Evolutionary conservation across 805 yeast species (phyloP).

Genomic region (Phaffomyces antillensis): DNA sequence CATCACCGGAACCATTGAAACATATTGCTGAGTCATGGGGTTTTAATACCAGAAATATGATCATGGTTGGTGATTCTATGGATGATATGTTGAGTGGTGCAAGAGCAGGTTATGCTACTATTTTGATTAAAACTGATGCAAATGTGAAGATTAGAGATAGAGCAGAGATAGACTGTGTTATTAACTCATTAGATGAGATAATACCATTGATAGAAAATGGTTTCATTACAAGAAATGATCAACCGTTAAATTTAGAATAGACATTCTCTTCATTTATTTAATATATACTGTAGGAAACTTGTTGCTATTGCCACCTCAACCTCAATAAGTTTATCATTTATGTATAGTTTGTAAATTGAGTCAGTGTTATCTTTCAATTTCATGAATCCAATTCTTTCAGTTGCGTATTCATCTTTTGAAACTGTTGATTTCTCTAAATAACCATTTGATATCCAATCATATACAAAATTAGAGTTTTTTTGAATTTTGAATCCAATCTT

Average conservation of each 20-base stretch:
- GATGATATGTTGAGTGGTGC: slow-evolving; percentile 64
- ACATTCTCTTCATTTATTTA: background rate
- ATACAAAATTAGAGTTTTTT: slow-evolving; percentile 7
- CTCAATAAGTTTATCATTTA: slow-evolving; percentile 13
- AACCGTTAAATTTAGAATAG: background rate
- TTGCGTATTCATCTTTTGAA: slow-evolving; percentile 4
- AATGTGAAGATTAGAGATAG: slow-evolving; percentile 38
- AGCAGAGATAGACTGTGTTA: slow-evolving; percentile 20
- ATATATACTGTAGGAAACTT: slow-evolving; percentile 10
- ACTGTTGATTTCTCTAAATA: slow-evolving; percentile 13
- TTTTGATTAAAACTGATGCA: slow-evolving; percentile 44
- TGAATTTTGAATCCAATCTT: slow-evolving; percentile 2
- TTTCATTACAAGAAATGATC: slow-evolving; percentile 13
- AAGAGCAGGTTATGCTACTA: slow-evolving; percentile 54
- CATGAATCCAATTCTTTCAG: slow-evolving; percentile 12
- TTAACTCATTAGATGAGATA: slow-evolving; percentile 30
- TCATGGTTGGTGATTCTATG: slow-evolving; percentile 70
- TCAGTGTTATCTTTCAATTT: background rate
- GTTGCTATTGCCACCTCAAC: slow-evolving; percentile 9
- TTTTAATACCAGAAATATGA: slow-evolving; percentile 35
- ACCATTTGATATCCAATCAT: slow-evolving; percentile 16
- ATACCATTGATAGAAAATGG: slow-evolving; percentile 31
- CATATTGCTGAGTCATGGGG: slow-evolving; percentile 48
- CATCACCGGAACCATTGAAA: slow-evolving; percentile 54
- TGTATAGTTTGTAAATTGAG: slow-evolving; percentile 1